phyloP scores from a whole-genome alignment of 108 stramenopile species.

The Nannochloropsis granulata region DNA sequence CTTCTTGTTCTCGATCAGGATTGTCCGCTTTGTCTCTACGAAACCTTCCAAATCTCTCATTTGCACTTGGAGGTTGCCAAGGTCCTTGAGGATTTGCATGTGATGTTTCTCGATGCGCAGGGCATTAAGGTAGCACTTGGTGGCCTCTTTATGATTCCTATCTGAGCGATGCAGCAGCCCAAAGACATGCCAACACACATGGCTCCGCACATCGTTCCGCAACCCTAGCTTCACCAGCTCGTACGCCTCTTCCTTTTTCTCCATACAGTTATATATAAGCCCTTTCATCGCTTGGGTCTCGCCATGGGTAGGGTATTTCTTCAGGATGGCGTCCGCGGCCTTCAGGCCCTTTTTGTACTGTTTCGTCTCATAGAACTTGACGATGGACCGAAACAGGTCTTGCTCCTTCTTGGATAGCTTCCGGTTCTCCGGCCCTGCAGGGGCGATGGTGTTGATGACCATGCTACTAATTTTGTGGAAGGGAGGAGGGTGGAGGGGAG shows the following conservation, averaged over 20 bases:
- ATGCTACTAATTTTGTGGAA: not conserved
- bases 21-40: conserved; percentile 57
- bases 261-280: conserved; percentile 62
- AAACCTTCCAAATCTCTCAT: conserved; percentile 51
- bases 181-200: conserved; percentile 98
- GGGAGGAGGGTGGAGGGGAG: not conserved
- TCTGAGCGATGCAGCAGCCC: conserved; percentile 86
- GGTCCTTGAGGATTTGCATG: conserved; percentile 83
- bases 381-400: conserved; percentile 72
- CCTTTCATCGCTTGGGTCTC: conserved; percentile 96
- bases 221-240: conserved; percentile 78
- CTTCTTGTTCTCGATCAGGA: conserved; percentile 63
- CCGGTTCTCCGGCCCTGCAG: conserved; percentile 31
- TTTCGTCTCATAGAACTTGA: conserved; percentile 85
- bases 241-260: conserved; percentile 54
- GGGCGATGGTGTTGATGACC: not conserved
- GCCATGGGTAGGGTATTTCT: conserved; percentile 88
- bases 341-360: conserved; percentile 96
- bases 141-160: conserved; percentile 85
- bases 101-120: conserved; percentile 74
- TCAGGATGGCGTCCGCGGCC: conserved; percentile 46
- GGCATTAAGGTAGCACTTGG: conserved; percentile 96
- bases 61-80: conserved; percentile 51
- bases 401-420: conserved; percentile 81
- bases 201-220: conserved; percentile 72